These are phyloP conservation scores for Chlorella sp. DNA, from an alignment of 139 green algal genomes.

Conservation along the genomic window DNA sequence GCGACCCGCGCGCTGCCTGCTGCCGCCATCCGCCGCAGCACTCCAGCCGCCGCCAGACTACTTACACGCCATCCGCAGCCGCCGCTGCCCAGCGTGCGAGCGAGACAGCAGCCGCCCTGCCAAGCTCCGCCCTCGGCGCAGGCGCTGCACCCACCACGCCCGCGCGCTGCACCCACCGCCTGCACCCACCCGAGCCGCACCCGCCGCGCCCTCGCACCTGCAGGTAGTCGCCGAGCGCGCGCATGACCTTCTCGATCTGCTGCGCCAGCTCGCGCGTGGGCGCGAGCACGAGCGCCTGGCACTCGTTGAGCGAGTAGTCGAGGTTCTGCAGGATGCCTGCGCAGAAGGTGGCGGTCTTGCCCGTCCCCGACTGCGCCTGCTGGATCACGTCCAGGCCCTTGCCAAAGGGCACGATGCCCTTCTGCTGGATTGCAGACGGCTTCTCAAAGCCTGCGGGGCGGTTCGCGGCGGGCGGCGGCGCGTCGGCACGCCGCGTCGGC, in stretches of 20 bases:
- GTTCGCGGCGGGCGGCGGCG: not conserved
- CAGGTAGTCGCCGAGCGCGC: constrained; percentile 97
- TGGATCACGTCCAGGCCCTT: constrained; percentile 99
- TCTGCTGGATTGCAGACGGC: constrained; percentile 99
- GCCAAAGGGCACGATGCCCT: constrained; percentile 98
- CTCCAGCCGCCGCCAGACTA: too few species aligned
- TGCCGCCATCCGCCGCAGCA: too few species aligned
- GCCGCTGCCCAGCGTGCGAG: too few species aligned
- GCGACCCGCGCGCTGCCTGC: too few species aligned
- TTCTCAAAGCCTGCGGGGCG: constrained; percentile 93
- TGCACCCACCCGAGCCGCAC: too few species aligned
- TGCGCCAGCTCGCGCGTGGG: constrained; percentile 99
- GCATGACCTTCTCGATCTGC: constrained; percentile 99
- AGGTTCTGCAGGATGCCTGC: constrained; percentile 97
- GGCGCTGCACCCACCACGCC: too few species aligned
- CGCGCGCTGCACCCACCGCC: too few species aligned
- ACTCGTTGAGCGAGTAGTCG: constrained; percentile 93
- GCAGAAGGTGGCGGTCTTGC: constrained; percentile 99
- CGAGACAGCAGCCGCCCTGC: too few species aligned
- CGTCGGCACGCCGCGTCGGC: not conserved
- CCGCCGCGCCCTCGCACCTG: too few species aligned
- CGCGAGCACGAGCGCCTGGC: constrained; percentile 97
- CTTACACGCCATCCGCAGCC: too few species aligned
- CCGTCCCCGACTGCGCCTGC: constrained; percentile 99
- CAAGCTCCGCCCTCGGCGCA: too few species aligned